These are phyloP conservation scores for Cordyceps tenuipes DNA, from an alignment of 2,329 filamentous ascomycete species.

Conservation along the genomic window DNA sequence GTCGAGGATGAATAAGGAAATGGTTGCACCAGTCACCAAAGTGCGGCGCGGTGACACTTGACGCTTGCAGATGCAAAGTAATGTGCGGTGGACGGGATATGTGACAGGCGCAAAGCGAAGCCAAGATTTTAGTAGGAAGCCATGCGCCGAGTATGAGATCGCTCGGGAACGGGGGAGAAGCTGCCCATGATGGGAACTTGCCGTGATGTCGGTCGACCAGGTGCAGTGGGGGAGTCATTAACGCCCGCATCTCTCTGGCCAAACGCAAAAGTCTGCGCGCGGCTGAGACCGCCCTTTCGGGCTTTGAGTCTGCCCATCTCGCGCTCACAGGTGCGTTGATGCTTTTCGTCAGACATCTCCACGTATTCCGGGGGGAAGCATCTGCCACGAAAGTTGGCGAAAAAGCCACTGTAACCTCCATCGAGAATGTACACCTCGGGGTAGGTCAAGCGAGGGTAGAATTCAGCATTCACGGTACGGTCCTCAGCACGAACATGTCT, in stretches of 20 bases:
- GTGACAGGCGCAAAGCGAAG: conserved; percentile 21
- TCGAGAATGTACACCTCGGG: conserved; percentile 96
- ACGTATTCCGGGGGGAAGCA: conserved; percentile 96
- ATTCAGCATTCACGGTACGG: conserved; percentile 73
- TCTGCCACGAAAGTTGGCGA: conserved; percentile 63
- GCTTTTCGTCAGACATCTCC: conserved; percentile 88
- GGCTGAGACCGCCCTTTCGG: conserved; percentile 74
- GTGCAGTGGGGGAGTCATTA: conserved; percentile 52
- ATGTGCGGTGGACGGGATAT: conserved; percentile 10
- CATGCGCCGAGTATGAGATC: conserved; percentile 51
- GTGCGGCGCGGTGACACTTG: neutral
- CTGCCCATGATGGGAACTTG: conserved; percentile 31
- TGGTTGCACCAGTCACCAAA: neutral
- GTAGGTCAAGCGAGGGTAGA: conserved; percentile 84
- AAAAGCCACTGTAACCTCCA: conserved; percentile 93
- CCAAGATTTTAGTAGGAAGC: conserved; percentile 48
- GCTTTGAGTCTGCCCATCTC: conserved; percentile 91
- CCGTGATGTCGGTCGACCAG: conserved; percentile 34
- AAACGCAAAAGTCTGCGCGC: conserved; percentile 93
- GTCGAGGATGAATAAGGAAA: conserved; percentile 4
- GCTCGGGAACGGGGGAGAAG: conserved; percentile 40
- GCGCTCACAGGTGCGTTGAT: conserved; percentile 86
- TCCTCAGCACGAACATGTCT: conserved; percentile 87
- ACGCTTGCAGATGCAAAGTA: neutral
- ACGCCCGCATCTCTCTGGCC: conserved; percentile 58